phyloP scores from a whole-genome alignment of 768 basidiomycete genomes.

The Lanmaoa pseudosensibilis region DNA sequence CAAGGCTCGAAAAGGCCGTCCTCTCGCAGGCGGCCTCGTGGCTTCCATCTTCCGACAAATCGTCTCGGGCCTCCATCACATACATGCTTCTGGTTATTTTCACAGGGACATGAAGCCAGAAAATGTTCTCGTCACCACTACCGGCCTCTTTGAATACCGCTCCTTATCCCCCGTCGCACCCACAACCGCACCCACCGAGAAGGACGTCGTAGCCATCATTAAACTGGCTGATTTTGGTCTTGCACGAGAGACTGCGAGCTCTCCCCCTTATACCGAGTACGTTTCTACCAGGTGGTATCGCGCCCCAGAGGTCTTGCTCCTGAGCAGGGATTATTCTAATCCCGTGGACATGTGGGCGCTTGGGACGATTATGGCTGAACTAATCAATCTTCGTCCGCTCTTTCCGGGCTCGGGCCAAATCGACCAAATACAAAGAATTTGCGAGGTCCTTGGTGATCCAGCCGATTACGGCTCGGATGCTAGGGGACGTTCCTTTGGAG shows the following conservation, averaged over 20 bases:
- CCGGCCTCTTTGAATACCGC: constrained; percentile 89
- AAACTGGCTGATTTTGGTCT: constrained; percentile 99
- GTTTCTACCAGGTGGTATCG: constrained; percentile 99
- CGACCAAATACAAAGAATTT: constrained; percentile 90
- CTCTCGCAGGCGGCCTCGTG: constrained; percentile 94
- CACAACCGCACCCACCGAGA: constrained; percentile 69
- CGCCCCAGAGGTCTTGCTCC: constrained; percentile 92
- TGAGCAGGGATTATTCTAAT: constrained; percentile 90
- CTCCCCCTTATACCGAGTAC: constrained; percentile 97
- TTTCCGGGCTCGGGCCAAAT: constrained; percentile 93
- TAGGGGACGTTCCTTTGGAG: constrained; percentile 70
- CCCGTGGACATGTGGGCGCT: constrained; percentile 99
- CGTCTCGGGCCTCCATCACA: constrained; percentile 86
- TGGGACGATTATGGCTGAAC: constrained; percentile 96
- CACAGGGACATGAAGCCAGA: constrained; percentile 99
- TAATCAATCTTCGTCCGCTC: constrained; percentile 90
- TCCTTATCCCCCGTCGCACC: constrained; percentile 70
- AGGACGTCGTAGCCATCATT: constrained; percentile 94
- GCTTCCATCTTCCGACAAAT: constrained; percentile 95
- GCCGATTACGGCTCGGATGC: constrained; percentile 77
- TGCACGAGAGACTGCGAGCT: constrained; percentile 82
- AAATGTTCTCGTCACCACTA: constrained; percentile 97
- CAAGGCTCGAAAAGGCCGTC: constrained; percentile 91
- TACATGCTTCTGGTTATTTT: constrained; percentile 91
- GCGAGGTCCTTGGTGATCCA: constrained; percentile 92